Base-by-base conservation (phyloP, 2,329 filamentous ascomycete species). In the Seiridium unicorne region DNA sequence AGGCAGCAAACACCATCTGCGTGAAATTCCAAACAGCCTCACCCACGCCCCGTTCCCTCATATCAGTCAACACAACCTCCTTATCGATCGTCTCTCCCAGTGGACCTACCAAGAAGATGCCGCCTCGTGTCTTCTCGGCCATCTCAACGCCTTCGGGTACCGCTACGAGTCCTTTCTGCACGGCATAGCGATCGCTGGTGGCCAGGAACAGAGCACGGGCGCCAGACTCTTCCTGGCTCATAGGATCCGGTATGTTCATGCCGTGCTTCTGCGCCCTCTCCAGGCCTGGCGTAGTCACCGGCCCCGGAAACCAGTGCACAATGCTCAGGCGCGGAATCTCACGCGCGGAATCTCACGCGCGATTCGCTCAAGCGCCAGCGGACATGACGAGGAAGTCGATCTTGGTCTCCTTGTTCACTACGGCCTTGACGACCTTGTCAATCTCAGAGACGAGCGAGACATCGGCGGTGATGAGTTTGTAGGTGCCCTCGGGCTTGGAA, bases 291-390 rank as follows among this genome's bases (percentile, higher is more conserved):
- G 60, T 63, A 4, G 11, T 48, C 6, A 75, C 72, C 6, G 69
- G 60, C 3, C 72, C 72, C 2, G 73, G 73, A 55, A 63, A 74
- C 32, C 67, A 67, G 60, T 75, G 73, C 34, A 75, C 66, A 59
- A 76, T 73, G 18, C 66, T 65, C 31, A 77, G 63, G 3, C 68
- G 68, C 0, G 79, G 79, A 58, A n/a, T n/a, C n/a, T n/a, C n/a
- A n/a, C n/a, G n/a, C n/a, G n/a, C n/a, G n/a, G n/a, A n/a, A n/a
- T n/a, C n/a, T 73, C 64, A 7, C 68, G 68, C 1, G 81, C 77
- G 8, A 85, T 71, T 44, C 79, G 73, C 65, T 83, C 81, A 54
- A 81, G 66, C 0, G 73, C 70, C 3, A 13, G 72, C 68, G 11
- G 70, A 75, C 69, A 76, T 67, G 62, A 74, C 71, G 18, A 80